These are phyloP conservation scores for Aspergillus quadricinctus DNA, from an alignment of 2,329 filamentous ascomycete species.

Conservation along the genomic window DNA sequence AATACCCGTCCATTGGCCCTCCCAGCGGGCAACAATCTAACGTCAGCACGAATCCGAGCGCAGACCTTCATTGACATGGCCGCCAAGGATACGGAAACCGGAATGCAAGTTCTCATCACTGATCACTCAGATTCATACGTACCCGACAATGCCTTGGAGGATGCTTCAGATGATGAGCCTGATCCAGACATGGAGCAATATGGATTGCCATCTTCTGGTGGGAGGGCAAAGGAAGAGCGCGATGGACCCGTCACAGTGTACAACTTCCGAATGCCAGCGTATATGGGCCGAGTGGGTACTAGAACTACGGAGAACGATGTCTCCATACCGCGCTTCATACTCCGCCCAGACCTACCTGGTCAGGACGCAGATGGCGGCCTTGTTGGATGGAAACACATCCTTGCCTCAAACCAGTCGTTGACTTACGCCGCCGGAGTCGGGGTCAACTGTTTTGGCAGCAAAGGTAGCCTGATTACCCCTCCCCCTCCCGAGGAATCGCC, in stretches of 20 bases:
- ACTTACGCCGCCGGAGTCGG: slow-evolving; percentile 33
- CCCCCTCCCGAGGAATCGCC: slow-evolving; percentile 22
- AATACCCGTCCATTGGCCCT: slow-evolving; percentile 37
- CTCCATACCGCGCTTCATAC: slow-evolving; percentile 37
- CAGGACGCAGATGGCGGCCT: slow-evolving; percentile 43
- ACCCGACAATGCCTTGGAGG: slow-evolving; percentile 29
- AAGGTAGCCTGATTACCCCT: slow-evolving; percentile 15
- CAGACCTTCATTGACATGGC: slow-evolving; percentile 44
- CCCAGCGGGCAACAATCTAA: slow-evolving; percentile 41
- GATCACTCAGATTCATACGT: slow-evolving; percentile 38
- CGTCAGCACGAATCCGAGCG: slow-evolving; percentile 42
- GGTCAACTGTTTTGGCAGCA: slow-evolving; percentile 29
- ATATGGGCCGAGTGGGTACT: slow-evolving; percentile 36
- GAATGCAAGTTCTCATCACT: slow-evolving; percentile 38
- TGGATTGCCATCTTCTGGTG: slow-evolving; percentile 23
- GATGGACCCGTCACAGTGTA: slow-evolving; percentile 34
- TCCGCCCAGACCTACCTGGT: slow-evolving; percentile 39
- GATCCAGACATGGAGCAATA: slow-evolving; percentile 33
- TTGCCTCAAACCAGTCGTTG: slow-evolving; percentile 38
- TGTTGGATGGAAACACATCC: slow-evolving; percentile 42
- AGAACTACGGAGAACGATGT: slow-evolving; percentile 21
- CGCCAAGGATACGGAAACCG: slow-evolving; percentile 37
- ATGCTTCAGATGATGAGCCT: slow-evolving; percentile 26
- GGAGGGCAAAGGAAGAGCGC: slow-evolving; percentile 19
- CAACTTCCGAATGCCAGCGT: slow-evolving; percentile 40